A percentile compares a stretch with the other conserved stretches of the same genome.
Conservation (phyloP, 73 alveolate species). For the Blepharisma stoltei region DNA sequence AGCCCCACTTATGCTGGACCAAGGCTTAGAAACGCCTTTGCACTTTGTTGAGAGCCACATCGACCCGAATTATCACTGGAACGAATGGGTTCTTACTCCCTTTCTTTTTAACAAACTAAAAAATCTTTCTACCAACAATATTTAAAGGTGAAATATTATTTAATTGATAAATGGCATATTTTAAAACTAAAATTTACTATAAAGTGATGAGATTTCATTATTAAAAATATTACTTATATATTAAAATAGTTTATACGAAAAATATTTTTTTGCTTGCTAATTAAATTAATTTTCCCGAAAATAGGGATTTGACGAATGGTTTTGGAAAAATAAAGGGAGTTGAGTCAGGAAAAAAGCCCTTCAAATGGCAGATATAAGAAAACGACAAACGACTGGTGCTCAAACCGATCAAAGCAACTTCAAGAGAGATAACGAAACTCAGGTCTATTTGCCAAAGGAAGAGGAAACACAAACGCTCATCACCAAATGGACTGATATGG, state of each 20-base stretch:
- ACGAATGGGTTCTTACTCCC: constrained; percentile 99
- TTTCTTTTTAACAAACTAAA: no score
- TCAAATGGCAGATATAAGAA: constrained; percentile 96
- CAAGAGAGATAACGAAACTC: constrained; percentile 98
- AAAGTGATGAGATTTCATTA: no score
- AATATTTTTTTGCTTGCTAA: no score
- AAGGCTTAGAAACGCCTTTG: constrained; percentile 73
- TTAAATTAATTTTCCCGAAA: no score
- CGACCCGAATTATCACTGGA: constrained; percentile 97
- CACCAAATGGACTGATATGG: constrained; percentile 69
- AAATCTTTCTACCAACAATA: no score
- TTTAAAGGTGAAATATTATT: no score
- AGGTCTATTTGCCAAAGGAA: constrained; percentile 89
- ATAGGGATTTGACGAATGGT: constrained; percentile 22
- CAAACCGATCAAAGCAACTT: constrained; percentile 93
- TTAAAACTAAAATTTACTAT: no score
- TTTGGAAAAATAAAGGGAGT: no score
- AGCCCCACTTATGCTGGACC: constrained; percentile 82
- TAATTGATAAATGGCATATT: no score
- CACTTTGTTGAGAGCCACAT: constrained; percentile 91
- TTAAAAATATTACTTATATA: no score
- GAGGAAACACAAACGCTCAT: constrained; percentile 81
- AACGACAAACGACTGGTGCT: constrained; percentile 87
- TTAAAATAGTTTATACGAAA: no score
- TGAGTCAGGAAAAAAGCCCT: constrained; percentile 92